Evolutionary conservation across 164 flowering plant species (phyloP), one percentile per base, ranked within the genome.

Genomic region (grape (Vitis vinifera)): DNA sequence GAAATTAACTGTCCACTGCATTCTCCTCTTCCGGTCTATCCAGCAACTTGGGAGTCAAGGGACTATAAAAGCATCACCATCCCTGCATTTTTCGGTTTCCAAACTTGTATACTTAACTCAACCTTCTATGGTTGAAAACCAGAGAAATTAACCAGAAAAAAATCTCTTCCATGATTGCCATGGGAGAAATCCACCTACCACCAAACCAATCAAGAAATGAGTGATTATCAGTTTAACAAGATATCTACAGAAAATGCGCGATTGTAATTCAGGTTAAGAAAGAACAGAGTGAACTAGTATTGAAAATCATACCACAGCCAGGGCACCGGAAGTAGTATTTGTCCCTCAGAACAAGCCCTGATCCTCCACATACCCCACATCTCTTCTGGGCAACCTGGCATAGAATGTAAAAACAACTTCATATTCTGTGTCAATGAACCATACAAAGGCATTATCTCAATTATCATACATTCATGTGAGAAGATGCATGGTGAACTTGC

Each of bases 131-230:
- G 6, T 37, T 49, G 55, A 49, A 63, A 49, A 27, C 15, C 48
- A 48, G 37, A 19, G n/a, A 52, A 14, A 14, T 81, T 71, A 88
- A 63, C 97, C 97, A 59, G 91, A 78, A 72, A 91, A 91, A 81
- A 91, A 91, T 75, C 96, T 76, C 77, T 79, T 89, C 98, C 98
- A 94, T 9, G 97, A 94, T 75, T 89, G 93, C 97, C 96, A 94
- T 13, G 97, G 98, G n/a, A 91, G 87, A 80, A 91, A 91, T 59
- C 98, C 97, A 70, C 97, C 98, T 94, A 86, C 80, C 30, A 64
- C 11, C 63, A 9, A 64, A 37, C 66, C n/a, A 30, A 69, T 1
- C 52, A n/a, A 14, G 47, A 51, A n/a, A 4, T 53, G 51, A 29
- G 51, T 64, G 14, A 52, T 19, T 30, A 49, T 51, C 23, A 60